Conservation (phyloP, 345 rosid species). For the Firmiana major region DNA sequence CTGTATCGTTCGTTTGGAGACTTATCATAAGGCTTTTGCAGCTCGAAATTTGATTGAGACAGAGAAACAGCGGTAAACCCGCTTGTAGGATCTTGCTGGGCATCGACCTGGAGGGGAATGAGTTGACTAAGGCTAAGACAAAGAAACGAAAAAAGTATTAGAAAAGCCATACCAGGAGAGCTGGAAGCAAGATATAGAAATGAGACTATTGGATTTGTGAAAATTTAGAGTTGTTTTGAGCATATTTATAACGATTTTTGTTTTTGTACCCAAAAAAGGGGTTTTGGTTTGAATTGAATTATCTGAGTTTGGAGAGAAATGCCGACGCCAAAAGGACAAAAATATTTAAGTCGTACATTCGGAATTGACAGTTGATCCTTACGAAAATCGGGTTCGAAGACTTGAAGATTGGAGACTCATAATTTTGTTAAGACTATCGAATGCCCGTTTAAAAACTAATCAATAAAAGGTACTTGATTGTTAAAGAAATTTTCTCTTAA, state of each 20-base stretch:
- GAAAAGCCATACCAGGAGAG: neutral
- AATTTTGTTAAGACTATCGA: no score
- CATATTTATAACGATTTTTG: neutral
- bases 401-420: neutral
- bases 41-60: neutral
- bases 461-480: no score
- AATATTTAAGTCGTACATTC: neutral
- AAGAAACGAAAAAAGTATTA: neutral
- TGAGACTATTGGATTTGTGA: neutral
- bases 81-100: neutral
- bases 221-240: neutral
- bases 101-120: neutral
- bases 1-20: conserved; percentile 10
- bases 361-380: neutral
- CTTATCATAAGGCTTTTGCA: conserved; percentile 25
- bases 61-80: conserved; percentile 16
- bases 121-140: neutral
- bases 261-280: no score
- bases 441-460: no score
- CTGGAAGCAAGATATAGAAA: neutral
- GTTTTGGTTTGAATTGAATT: no score
- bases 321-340: neutral
- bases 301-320: neutral
- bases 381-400: neutral
- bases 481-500: no score